Evolutionary conservation across 2,329 filamentous ascomycete species (phyloP).

Genomic region (Cordyceps militaris): DNA sequence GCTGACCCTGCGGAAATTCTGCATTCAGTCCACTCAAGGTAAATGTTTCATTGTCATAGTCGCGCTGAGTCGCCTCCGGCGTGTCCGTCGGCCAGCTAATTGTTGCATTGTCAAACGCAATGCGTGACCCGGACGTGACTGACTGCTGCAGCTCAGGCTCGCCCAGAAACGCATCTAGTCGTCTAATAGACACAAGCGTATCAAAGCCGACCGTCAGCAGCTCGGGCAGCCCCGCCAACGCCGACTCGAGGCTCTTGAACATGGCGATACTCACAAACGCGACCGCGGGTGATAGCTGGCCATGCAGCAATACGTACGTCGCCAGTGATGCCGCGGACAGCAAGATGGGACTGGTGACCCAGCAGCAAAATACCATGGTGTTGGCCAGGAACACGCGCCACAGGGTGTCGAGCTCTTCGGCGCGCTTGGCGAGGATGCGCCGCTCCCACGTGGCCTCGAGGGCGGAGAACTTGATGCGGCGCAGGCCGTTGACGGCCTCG

Average conservation of each 20-base stretch:
- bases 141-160: conserved; percentile 55
- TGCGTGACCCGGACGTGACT: conserved; percentile 49
- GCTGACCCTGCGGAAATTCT: conserved; percentile 59
- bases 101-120: conserved; percentile 60
- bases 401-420: conserved; percentile 58
- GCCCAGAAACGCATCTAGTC: conserved; percentile 64
- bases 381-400: conserved; percentile 62
- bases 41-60: conserved; percentile 49
- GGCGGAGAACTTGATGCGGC: conserved; percentile 79
- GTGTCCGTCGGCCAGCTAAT: conserved; percentile 68
- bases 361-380: conserved; percentile 55
- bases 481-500: conserved; percentile 69
- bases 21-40: conserved; percentile 57
- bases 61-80: conserved; percentile 33
- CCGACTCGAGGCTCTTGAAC: conserved; percentile 64
- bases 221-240: conserved; percentile 66
- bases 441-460: conserved; percentile 68
- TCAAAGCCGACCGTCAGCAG: conserved; percentile 64
- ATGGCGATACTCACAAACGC: conserved; percentile 73
- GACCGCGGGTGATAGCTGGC: conserved; percentile 59
- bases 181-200: conserved; percentile 60
- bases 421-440: conserved; percentile 56
- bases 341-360: conserved; percentile 68
- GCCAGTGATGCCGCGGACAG: conserved; percentile 65
- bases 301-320: conserved; percentile 58